Evolutionary conservation across 2,329 filamentous ascomycete species (phyloP).

Genomic region (Diaporthe ampelina): DNA sequence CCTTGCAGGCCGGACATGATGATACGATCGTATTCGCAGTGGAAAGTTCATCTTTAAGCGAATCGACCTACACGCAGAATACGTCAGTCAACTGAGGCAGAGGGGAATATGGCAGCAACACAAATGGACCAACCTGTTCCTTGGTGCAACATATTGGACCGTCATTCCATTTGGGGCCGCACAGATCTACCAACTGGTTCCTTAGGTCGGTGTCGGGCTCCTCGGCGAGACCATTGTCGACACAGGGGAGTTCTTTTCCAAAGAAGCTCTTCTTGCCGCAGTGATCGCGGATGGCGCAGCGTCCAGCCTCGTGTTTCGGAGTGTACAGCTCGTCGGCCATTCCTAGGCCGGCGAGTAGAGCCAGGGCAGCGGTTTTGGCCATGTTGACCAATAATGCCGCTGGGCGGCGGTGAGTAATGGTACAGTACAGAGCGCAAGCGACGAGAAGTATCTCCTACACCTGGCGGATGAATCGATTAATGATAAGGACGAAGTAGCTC

Average conservation of each 20-base stretch:
- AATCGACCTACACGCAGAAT: constrained; percentile 71
- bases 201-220: constrained; percentile 80
- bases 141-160: constrained; percentile 87
- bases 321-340: constrained; percentile 54
- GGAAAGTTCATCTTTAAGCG: constrained; percentile 86
- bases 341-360: constrained; percentile 51
- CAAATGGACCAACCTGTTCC: constrained; percentile 74
- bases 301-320: constrained; percentile 83
- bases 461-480: background rate
- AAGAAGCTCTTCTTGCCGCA: constrained; percentile 95
- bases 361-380: constrained; percentile 54
- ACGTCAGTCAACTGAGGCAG: background rate
- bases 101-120: background rate
- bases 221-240: constrained; percentile 87
- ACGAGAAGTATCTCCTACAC: background rate
- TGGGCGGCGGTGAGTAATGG: constrained; percentile 34
- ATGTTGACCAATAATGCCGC: constrained; percentile 47
- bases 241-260: constrained; percentile 89
- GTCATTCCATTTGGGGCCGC: constrained; percentile 87
- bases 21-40: constrained; percentile 91
- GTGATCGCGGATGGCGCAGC: constrained; percentile 91
- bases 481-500: constrained; percentile 17
- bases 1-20: constrained; percentile 95
- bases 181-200: constrained; percentile 85
- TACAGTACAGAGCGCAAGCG: constrained; percentile 3